These are phyloP conservation scores for Mortierella claussenii DNA, from an alignment of 192 early-diverging fungal species.

Conservation along the genomic window DNA sequence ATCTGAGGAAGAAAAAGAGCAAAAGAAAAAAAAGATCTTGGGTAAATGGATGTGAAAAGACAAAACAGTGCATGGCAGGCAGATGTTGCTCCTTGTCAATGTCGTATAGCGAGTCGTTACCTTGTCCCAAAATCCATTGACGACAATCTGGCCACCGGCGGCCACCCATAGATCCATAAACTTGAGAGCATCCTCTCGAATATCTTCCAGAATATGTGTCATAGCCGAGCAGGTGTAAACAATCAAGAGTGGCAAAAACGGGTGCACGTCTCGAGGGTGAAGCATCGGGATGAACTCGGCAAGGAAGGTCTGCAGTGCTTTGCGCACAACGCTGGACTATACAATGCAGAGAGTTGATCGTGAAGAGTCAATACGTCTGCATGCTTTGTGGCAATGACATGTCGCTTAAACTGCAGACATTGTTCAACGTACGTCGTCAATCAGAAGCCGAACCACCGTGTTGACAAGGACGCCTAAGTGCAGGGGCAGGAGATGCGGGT, in stretches of 20 bases:
- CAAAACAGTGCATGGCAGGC: not conserved
- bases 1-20: conserved; percentile 47
- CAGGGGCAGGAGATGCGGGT: conserved; percentile 56
- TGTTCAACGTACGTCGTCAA: conserved; percentile 66
- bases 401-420: too few relatives aligned
- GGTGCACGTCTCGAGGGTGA: conserved; percentile 68
- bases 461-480: conserved; percentile 61
- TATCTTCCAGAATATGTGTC: conserved; percentile 90
- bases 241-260: conserved; percentile 82
- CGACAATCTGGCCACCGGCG: conserved; percentile 69
- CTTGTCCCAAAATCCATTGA: conserved; percentile 72
- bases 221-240: conserved; percentile 88
- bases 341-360: not conserved
- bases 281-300: conserved; percentile 51
- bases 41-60: too few relatives aligned
- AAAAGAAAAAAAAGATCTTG: not conserved
- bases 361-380: too few relatives aligned
- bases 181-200: conserved; percentile 82
- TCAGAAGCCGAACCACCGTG: conserved; percentile 55
- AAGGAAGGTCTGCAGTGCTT: conserved; percentile 58
- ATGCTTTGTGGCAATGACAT: too few relatives aligned
- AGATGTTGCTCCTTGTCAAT: not conserved
- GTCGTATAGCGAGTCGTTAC: conserved; percentile 40
- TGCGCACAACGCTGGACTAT: conserved; percentile 56
- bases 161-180: conserved; percentile 81